phyloP scores from a whole-genome alignment of 2,329 filamentous ascomycete genomes.

The Phaeoacremonium minimum region DNA sequence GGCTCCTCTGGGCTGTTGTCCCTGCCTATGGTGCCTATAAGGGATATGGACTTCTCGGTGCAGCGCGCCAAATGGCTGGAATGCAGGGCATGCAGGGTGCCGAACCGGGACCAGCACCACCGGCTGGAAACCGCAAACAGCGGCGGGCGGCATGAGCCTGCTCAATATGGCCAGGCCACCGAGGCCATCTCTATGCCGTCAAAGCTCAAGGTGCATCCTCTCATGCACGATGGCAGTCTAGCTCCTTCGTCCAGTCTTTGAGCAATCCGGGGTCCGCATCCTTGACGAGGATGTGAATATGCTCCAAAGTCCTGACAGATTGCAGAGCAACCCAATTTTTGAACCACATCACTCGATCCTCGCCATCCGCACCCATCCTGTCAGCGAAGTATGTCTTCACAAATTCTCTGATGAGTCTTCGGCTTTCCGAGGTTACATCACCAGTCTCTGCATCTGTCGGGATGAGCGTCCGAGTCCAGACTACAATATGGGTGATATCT shows the following conservation, averaged over 20 bases:
- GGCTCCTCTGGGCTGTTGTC: constrained; percentile 50
- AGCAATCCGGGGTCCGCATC: constrained; percentile 47
- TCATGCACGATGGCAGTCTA: constrained; percentile 32
- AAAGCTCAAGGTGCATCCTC: no score
- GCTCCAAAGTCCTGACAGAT: constrained; percentile 81
- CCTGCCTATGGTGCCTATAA: constrained; percentile 54
- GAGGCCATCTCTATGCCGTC: constrained; percentile 1
- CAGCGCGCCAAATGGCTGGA: constrained; percentile 49
- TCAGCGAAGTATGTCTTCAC: constrained; percentile 65
- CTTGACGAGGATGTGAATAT: constrained; percentile 74
- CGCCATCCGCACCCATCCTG: constrained; percentile 44
- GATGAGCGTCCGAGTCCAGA: constrained; percentile 85
- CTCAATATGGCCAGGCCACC: no score
- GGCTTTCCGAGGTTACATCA: constrained; percentile 66
- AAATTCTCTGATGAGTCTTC: constrained; percentile 61
- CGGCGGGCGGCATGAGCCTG: constrained; percentile 43
- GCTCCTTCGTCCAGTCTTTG: constrained; percentile 48
- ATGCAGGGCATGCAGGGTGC: constrained; percentile 36
- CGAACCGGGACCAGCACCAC: constrained; percentile 23
- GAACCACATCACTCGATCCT: constrained; percentile 70
- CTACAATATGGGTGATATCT: constrained; percentile 74
- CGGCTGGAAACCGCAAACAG: constrained; percentile 48
- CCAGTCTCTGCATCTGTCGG: constrained; percentile 66
- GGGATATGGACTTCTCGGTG: constrained; percentile 47
- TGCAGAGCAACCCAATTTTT: constrained; percentile 91